A percentile compares a stretch with the other conserved stretches of the same genome.
Conservation (phyloP, 2,329 filamentous ascomycete genomes). For the Aspergillus nomiae region DNA sequence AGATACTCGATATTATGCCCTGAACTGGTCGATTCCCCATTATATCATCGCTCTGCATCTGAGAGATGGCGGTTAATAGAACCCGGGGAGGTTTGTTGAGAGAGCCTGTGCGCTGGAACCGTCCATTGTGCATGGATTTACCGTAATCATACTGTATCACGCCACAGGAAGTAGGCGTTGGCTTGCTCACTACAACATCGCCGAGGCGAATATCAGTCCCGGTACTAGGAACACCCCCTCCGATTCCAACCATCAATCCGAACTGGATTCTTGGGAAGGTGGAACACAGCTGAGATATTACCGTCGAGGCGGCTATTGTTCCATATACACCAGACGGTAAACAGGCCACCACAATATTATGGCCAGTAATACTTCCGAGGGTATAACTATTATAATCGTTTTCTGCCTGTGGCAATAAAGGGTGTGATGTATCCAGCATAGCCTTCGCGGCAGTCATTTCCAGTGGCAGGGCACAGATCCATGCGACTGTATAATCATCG, state of each 20-base stretch:
- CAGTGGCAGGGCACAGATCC: constrained; percentile 1
- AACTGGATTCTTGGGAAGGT: constrained; percentile 27
- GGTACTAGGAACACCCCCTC: constrained; percentile 21
- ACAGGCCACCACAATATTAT: constrained; percentile 30
- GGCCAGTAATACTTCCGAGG: constrained; percentile 22
- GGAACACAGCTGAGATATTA: constrained; percentile 10
- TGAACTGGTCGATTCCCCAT: background rate
- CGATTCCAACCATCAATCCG: constrained; percentile 33
- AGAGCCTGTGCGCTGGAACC: constrained; percentile 23
- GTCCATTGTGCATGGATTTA: constrained; percentile 21
- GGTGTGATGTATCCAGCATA: constrained; percentile 33
- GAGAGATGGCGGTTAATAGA: constrained; percentile 20
- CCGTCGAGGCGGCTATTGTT: constrained; percentile 19
- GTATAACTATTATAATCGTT: constrained; percentile 26
- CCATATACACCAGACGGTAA: constrained; percentile 24
- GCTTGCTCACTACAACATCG: background rate
- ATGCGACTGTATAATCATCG: constrained; percentile 29
- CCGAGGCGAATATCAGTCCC: background rate
- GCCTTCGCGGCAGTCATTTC: constrained; percentile 30
- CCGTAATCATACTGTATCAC: constrained; percentile 9
- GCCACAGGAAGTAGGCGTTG: background rate
- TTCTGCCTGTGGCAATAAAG: background rate
- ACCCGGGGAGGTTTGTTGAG: constrained; percentile 17
- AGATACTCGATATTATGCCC: background rate
- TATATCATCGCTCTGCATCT: constrained; percentile 3